A percentile compares a stretch with the other conserved stretches of the same genome.
Conservation (phyloP, 2,329 filamentous ascomycete genomes). For the Blastomyces parvus region DNA sequence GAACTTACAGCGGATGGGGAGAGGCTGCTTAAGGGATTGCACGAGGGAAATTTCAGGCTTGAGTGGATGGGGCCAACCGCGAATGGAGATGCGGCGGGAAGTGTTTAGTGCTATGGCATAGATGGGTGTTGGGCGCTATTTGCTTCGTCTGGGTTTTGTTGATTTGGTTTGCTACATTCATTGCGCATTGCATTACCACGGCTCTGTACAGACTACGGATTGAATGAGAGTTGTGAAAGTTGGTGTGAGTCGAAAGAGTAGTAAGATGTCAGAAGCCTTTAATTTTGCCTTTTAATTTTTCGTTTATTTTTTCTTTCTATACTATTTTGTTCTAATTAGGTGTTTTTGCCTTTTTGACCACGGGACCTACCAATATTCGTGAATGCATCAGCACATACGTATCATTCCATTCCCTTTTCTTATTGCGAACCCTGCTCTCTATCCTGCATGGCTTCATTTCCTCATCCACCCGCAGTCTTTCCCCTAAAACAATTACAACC, state of each 20-base stretch:
- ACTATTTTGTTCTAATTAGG: neutral
- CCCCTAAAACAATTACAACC: neutral
- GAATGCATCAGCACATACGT: neutral
- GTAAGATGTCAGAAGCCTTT: neutral
- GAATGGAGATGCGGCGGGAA: neutral
- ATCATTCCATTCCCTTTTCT: neutral
- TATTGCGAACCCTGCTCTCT: neutral
- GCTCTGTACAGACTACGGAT: neutral
- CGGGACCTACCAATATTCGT: neutral
- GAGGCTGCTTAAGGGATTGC: slow-evolving; percentile 47
- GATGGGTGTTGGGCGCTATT: slow-evolving; percentile 20
- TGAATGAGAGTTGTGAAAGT: neutral
- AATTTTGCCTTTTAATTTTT: too few species aligned
- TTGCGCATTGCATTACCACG: neutral
- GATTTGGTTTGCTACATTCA: neutral
- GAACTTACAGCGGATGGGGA: slow-evolving; percentile 55
- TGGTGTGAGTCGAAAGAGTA: neutral
- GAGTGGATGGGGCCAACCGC: slow-evolving; percentile 27
- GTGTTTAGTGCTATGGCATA: neutral
- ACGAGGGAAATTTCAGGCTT: slow-evolving; percentile 43
- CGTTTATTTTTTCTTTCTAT: too few species aligned
- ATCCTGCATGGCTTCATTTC: neutral
- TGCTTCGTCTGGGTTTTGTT: neutral
- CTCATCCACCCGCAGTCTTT: neutral
- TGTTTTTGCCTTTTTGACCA: neutral